Conservation (phyloP, 2,329 filamentous ascomycete genomes). For the Aotearoamyces nothofagi region DNA sequence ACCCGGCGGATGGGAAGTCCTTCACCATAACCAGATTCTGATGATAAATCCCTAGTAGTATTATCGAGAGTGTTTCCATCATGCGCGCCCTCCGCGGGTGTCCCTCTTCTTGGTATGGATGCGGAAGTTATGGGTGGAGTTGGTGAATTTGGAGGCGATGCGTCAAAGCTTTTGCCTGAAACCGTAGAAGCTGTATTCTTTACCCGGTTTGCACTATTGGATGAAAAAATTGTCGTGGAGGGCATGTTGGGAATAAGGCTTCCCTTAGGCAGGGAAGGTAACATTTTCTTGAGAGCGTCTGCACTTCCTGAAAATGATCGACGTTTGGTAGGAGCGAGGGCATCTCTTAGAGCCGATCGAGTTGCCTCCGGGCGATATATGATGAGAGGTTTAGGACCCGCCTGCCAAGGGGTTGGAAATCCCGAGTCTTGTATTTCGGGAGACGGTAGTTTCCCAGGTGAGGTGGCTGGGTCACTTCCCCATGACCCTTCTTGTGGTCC, state of each 20-base stretch:
- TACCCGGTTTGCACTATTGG: constrained; percentile 10
- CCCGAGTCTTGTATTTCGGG: constrained; percentile 11
- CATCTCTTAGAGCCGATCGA: constrained; percentile 26
- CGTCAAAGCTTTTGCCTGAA: constrained; percentile 14
- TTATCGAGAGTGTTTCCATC: not conserved
- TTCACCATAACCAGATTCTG: not conserved
- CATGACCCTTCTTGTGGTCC: not conserved
- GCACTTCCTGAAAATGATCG: constrained; percentile 39
- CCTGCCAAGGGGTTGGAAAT: constrained; percentile 24
- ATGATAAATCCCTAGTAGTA: too few species aligned
- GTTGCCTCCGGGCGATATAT: constrained; percentile 15
- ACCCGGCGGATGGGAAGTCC: constrained; percentile 33
- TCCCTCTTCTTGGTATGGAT: not conserved
- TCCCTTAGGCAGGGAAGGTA: constrained; percentile 31
- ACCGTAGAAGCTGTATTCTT: not conserved
- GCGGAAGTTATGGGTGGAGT: constrained; percentile 2
- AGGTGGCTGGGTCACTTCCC: constrained; percentile 11
- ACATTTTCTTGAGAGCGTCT: constrained; percentile 38
- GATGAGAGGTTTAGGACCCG: constrained; percentile 24
- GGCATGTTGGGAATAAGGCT: constrained; percentile 21
- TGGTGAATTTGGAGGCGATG: constrained; percentile 9
- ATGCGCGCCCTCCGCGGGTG: not conserved
- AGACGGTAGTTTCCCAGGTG: constrained; percentile 15
- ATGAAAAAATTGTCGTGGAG: constrained; percentile 7
- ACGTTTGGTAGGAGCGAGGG: constrained; percentile 27